phyloP scores from a whole-genome alignment of 495 filamentous ascomycete genomes.

The Talaromyces nanjingensis region DNA sequence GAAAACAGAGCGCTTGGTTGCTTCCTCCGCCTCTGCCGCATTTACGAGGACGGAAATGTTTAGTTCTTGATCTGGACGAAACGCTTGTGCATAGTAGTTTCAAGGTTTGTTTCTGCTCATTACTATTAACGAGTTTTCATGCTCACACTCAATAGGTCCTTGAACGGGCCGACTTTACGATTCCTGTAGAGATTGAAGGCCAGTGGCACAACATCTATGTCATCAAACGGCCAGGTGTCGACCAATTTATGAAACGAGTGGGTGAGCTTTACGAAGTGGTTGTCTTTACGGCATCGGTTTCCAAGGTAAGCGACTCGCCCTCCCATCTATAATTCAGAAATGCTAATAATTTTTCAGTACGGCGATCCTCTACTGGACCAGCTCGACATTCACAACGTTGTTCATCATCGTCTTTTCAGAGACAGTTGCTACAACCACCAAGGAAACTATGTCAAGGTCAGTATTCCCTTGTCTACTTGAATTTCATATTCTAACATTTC shows the following conservation, averaged over 20 bases:
- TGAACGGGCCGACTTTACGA: slow-evolving; percentile 97
- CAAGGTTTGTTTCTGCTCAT: slow-evolving; percentile 56
- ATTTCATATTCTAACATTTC: slow-evolving; percentile 11
- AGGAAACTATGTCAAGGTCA: slow-evolving; percentile 94
- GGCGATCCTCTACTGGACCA: slow-evolving; percentile 95
- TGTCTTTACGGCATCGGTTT: slow-evolving; percentile 97
- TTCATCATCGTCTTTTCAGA: slow-evolving; percentile 93
- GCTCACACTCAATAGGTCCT: slow-evolving; percentile 58
- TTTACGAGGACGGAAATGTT: slow-evolving; percentile 80
- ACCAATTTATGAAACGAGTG: slow-evolving; percentile 97
- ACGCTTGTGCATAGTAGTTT: slow-evolving; percentile 99
- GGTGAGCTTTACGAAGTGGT: slow-evolving; percentile 98
- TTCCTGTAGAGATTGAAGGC: slow-evolving; percentile 97
- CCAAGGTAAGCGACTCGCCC: slow-evolving; percentile 63
- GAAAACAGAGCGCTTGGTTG: slow-evolving; percentile 58
- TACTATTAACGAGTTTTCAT: background rate
- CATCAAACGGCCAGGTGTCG: slow-evolving; percentile 94
- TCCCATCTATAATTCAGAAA: background rate
- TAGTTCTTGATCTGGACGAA: slow-evolving; percentile 94
- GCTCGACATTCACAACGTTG: slow-evolving; percentile 92
- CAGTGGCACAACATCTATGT: slow-evolving; percentile 99
- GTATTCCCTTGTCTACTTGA: slow-evolving; percentile 10
- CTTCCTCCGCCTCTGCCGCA: slow-evolving; percentile 71
- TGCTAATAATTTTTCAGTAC: slow-evolving; percentile 52
- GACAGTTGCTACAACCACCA: slow-evolving; percentile 99